Evolutionary conservation across 768 basidiomycete species (phyloP).

Genomic region (Cystobasidium tubakii): DNA sequence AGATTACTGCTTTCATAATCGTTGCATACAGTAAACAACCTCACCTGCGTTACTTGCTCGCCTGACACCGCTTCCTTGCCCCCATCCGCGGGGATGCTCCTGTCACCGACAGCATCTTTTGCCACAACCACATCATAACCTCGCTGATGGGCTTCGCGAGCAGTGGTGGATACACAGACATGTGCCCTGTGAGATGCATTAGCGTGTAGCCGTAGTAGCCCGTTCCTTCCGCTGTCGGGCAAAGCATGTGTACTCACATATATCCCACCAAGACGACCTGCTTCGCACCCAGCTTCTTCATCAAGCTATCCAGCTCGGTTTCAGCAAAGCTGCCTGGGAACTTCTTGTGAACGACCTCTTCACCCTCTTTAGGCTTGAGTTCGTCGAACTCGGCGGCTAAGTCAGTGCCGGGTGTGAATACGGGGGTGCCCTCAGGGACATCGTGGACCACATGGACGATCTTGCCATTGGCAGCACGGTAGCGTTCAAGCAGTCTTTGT

Average conservation of each 20-base stretch:
- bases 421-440: constrained; percentile 32
- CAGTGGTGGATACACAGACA: constrained; percentile 30
- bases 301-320: constrained; percentile 23
- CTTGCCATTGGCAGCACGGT: constrained; percentile 12
- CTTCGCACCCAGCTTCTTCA: constrained; percentile 14
- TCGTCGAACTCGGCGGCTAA: constrained; percentile 28
- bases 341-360: constrained; percentile 21
- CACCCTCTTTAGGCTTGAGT: constrained; percentile 19
- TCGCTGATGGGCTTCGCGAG: constrained; percentile 25
- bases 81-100: constrained; percentile 7
- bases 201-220: no score
- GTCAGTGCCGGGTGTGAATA: constrained; percentile 25
- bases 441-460: constrained; percentile 18
- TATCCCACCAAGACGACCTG: constrained; percentile 23
- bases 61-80: constrained; percentile 12
- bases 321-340: constrained; percentile 32
- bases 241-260: background rate
- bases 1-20: background rate
- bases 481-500: constrained; percentile 1
- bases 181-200: no score
- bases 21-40: background rate
- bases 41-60: constrained; percentile 23
- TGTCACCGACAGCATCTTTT: constrained; percentile 30
- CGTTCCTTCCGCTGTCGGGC: background rate
- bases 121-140: constrained; percentile 32